Percentiles rank a stretch among this genome's conserved stretches.
phyloP scores from a whole-genome alignment of 2,329 filamentous ascomycete genomes.

The Pezicula rhizophila region DNA sequence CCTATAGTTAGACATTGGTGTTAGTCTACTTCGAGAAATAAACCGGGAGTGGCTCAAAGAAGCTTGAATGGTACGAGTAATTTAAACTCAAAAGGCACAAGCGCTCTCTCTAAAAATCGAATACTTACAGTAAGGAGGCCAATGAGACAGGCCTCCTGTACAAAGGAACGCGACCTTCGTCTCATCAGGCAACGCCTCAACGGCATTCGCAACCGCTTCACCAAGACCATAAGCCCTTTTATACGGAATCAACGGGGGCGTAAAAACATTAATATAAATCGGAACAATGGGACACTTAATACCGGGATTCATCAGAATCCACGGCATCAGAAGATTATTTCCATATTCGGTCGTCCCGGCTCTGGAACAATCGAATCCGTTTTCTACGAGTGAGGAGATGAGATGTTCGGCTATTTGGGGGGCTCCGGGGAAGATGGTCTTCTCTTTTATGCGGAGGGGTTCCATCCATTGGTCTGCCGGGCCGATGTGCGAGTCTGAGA shows the following conservation, averaged over 20 bases:
- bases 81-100: too few species aligned
- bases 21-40: too few species aligned
- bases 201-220: conserved; percentile 22
- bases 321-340: conserved; percentile 27
- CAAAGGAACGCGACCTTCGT: conserved; percentile 13
- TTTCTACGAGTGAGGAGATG: conserved; percentile 15
- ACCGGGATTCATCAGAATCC: conserved; percentile 23
- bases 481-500: conserved; percentile 21
- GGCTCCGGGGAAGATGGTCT: conserved; percentile 21
- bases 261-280: conserved; percentile 26
- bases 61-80: too few species aligned
- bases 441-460: conserved; percentile 20
- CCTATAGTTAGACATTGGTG: too few species aligned
- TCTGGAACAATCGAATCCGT: conserved; percentile 22
- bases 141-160: conserved; percentile 25
- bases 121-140: conserved; percentile 23
- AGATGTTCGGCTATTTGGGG: conserved; percentile 23
- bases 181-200: conserved; percentile 14
- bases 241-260: conserved; percentile 25
- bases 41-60: too few species aligned
- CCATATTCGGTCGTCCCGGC: conserved; percentile 23
- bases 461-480: conserved; percentile 27
- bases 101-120: too few species aligned
- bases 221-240: conserved; percentile 25
- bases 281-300: conserved; percentile 22